Conservation (phyloP, 2,329 filamentous ascomycete species). For the Pseudogymnoascus sp. region DNA sequence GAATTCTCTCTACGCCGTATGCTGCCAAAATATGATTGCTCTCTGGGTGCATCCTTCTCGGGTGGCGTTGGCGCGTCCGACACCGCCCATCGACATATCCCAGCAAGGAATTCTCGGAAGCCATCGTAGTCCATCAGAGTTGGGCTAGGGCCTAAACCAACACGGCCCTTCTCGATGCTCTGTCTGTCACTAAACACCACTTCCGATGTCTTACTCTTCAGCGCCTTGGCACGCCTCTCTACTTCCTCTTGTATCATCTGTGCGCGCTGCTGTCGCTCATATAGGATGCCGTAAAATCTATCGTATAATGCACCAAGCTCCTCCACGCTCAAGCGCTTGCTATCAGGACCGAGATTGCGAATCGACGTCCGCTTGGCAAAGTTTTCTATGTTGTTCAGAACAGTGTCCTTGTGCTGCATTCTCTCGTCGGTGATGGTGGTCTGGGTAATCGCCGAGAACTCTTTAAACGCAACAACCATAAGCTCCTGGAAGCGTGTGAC, state of each 20-base stretch:
- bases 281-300: slow-evolving; percentile 83
- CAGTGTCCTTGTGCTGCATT: slow-evolving; percentile 85
- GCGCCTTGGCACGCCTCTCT: slow-evolving; percentile 55
- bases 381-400: slow-evolving; percentile 91
- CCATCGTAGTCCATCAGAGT: slow-evolving; percentile 96
- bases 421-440: slow-evolving; percentile 83
- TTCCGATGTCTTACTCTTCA: slow-evolving; percentile 43
- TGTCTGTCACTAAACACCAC: slow-evolving; percentile 36
- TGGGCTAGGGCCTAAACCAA: slow-evolving; percentile 80
- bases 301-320: slow-evolving; percentile 90
- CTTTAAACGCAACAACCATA: slow-evolving; percentile 98
- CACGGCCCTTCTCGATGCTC: slow-evolving; percentile 70
- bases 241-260: slow-evolving; percentile 70
- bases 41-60: slow-evolving; percentile 38
- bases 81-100: slow-evolving; percentile 85
- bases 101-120: slow-evolving; percentile 87
- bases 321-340: slow-evolving; percentile 77
- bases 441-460: slow-evolving; percentile 93
- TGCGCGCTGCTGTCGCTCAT: slow-evolving; percentile 80
- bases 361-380: slow-evolving; percentile 97
- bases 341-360: slow-evolving; percentile 88
- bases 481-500: slow-evolving; percentile 96
- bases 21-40: slow-evolving; percentile 53
- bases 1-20: slow-evolving; percentile 32
- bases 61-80: slow-evolving; percentile 66